Conservation (phyloP, 495 filamentous ascomycete genomes). For the Penicillium maclennaniae region DNA sequence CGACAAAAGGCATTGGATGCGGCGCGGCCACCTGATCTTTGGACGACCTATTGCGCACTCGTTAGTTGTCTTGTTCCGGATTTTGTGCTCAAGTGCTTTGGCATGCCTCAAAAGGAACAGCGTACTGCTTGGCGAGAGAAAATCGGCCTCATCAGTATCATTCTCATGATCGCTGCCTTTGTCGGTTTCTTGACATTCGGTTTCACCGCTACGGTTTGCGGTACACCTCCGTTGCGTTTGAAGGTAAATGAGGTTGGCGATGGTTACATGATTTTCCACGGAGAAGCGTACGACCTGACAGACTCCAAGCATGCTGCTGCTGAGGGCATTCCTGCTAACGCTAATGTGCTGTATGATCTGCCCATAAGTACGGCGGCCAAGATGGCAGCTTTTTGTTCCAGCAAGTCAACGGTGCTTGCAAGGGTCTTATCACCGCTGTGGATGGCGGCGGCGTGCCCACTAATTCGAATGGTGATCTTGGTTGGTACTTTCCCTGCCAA, state of each 20-base stretch:
- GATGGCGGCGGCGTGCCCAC: constrained; percentile 74
- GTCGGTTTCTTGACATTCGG: constrained; percentile 98
- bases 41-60: constrained; percentile 91
- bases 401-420: constrained; percentile 97
- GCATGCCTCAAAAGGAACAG: constrained; percentile 82
- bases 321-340: constrained; percentile 61
- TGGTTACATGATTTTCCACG: constrained; percentile 96
- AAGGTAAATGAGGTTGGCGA: constrained; percentile 73
- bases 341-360: constrained; percentile 83
- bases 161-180: constrained; percentile 78
- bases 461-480: constrained; percentile 67
- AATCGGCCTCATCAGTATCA: constrained; percentile 94
- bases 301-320: constrained; percentile 74
- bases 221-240: constrained; percentile 59
- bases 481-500: constrained; percentile 95
- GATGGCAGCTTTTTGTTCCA: constrained; percentile 98
- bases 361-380: constrained; percentile 74
- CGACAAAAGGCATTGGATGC: constrained; percentile 63
- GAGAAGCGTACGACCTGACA: constrained; percentile 75
- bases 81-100: constrained; percentile 76
- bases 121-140: constrained; percentile 97
- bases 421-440: constrained; percentile 74
- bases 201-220: constrained; percentile 87
- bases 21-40: constrained; percentile 77
- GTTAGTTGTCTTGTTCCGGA: constrained; percentile 95